Evolutionary conservation across 2,329 filamentous ascomycete genomes (phyloP).

Genomic region (Claviceps pazoutovae): DNA sequence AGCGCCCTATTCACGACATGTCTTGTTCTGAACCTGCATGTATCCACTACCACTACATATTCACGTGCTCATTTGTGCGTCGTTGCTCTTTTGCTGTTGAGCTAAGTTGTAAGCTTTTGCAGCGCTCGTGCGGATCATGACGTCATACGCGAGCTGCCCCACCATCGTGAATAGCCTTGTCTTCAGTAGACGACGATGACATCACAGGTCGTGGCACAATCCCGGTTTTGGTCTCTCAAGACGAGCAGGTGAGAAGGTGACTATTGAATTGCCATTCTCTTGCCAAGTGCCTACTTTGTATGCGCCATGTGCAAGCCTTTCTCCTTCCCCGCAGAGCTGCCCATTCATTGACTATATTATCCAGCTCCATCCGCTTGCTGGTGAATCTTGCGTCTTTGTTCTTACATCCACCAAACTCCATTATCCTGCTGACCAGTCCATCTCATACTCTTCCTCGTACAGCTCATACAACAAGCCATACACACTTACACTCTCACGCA

Average conservation of each 20-base stretch:
- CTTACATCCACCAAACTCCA: neutral
- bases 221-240: neutral
- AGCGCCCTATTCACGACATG: neutral
- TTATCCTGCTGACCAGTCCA: neutral
- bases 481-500: neutral
- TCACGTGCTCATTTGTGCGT: neutral
- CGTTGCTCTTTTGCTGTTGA: neutral
- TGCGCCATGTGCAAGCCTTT: neutral
- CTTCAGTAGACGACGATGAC: conserved; percentile 1
- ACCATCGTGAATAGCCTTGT: neutral
- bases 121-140: neutral
- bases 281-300: neutral
- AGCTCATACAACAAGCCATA: neutral
- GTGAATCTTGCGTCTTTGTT: neutral
- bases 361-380: neutral
- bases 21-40: neutral
- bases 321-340: neutral
- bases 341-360: neutral
- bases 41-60: neutral
- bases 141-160: conserved; percentile 4
- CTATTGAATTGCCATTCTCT: neutral
- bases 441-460: neutral
- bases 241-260: neutral
- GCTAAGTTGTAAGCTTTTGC: neutral
- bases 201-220: conserved; percentile 1